These are phyloP conservation scores for Pythium folliculosum DNA, from an alignment of 352 stramenopile species.

Conservation along the genomic window DNA sequence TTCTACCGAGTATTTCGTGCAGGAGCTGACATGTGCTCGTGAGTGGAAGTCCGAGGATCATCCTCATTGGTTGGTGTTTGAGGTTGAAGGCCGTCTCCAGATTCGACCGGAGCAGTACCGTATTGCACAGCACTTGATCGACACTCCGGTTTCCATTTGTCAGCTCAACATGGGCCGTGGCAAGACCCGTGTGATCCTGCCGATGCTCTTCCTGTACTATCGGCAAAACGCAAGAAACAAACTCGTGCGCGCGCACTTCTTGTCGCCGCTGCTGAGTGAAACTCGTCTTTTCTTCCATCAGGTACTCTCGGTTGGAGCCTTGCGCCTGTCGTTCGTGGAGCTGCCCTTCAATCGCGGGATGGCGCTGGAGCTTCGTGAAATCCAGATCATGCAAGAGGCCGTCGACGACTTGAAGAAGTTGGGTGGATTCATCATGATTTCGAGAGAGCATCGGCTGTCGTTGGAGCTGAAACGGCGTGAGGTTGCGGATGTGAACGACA, in stretches of 20 bases:
- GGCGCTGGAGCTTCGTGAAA: slow-evolving; percentile 27
- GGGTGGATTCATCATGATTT: slow-evolving; percentile 64
- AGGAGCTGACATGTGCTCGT: slow-evolving; percentile 46
- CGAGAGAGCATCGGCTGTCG: slow-evolving; percentile 88
- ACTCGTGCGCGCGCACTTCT: slow-evolving; percentile 62
- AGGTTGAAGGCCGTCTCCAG: slow-evolving; percentile 74
- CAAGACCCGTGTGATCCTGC: slow-evolving; percentile 88
- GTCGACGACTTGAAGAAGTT: slow-evolving; percentile 37
- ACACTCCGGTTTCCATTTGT: slow-evolving; percentile 56
- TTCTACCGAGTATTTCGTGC: not conserved
- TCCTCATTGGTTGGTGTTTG: slow-evolving; percentile 85
- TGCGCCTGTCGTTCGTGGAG: slow-evolving; percentile 48
- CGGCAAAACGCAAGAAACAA: slow-evolving; percentile 13
- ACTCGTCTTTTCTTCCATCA: slow-evolving; percentile 62
- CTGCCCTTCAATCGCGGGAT: slow-evolving; percentile 67
- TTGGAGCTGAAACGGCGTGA: slow-evolving; percentile 81
- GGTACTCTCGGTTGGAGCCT: slow-evolving; percentile 40
- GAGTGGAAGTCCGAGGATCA: slow-evolving; percentile 55
- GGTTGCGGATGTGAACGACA: slow-evolving; percentile 19
- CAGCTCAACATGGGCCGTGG: slow-evolving; percentile 88
- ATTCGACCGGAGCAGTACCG: slow-evolving; percentile 79
- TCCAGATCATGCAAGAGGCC: slow-evolving; percentile 38
- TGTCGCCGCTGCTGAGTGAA: slow-evolving; percentile 59
- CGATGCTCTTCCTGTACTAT: slow-evolving; percentile 84
- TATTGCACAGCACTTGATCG: slow-evolving; percentile 66